Conservation (phyloP, 1,284 basidiomycete genomes). For the Malassezia brasiliensis region DNA sequence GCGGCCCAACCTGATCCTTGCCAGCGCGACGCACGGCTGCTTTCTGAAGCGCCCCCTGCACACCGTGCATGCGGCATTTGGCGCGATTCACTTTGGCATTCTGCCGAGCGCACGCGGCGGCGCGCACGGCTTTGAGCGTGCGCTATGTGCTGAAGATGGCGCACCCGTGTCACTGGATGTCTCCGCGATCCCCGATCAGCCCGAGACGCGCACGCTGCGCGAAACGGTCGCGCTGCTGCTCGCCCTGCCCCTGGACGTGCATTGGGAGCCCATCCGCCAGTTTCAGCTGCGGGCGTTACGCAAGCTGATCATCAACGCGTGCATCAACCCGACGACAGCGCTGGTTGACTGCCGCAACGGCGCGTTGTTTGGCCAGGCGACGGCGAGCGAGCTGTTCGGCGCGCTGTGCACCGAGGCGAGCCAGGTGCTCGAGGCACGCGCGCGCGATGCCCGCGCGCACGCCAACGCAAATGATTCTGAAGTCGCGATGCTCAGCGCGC, state of each 20-base stretch:
- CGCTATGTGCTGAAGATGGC: not conserved
- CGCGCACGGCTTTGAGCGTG: constrained; percentile 12
- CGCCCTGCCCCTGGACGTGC: constrained; percentile 35
- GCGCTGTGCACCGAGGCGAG: constrained; percentile 32
- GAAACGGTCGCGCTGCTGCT: constrained; percentile 32
- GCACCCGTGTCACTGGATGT: constrained; percentile 20
- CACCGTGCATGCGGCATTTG: constrained; percentile 65
- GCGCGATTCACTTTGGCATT: constrained; percentile 67
- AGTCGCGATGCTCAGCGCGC: constrained; percentile 6
- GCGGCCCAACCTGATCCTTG: constrained; percentile 77
- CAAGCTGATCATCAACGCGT: constrained; percentile 74
- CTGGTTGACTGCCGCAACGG: constrained; percentile 73
- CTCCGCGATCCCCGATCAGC: constrained; percentile 26
- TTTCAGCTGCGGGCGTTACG: constrained; percentile 65
- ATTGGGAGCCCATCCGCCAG: constrained; percentile 62
- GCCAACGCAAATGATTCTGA: constrained; percentile 1
- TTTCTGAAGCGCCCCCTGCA: constrained; percentile 52
- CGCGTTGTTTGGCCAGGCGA: constrained; percentile 50
- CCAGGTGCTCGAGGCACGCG: constrained; percentile 32
- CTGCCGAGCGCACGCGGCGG: constrained; percentile 56
- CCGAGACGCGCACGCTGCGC: constrained; percentile 24
- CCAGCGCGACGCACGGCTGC: constrained; percentile 71
- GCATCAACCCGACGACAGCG: constrained; percentile 80
- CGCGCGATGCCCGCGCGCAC: constrained; percentile 22
- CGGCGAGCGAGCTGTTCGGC: constrained; percentile 34